Conservation (phyloP, 805 yeast genomes). For the Maudiozyma turicensis region DNA sequence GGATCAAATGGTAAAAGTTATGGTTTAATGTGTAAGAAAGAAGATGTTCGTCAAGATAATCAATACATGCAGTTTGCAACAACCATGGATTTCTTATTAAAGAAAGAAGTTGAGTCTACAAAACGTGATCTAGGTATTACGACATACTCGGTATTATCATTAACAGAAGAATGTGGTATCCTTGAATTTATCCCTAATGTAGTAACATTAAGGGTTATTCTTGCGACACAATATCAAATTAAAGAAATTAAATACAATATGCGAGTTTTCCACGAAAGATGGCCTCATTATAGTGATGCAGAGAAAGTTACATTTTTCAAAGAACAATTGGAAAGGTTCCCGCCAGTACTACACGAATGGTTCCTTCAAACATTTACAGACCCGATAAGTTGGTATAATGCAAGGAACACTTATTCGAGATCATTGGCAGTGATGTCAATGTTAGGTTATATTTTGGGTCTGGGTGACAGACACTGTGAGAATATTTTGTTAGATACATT, state of each 20-base stretch:
- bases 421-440: conserved; percentile 94
- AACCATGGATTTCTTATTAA: conserved; percentile 67
- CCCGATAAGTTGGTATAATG: conserved; percentile 77
- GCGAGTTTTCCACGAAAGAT: conserved; percentile 16
- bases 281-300: conserved; percentile 20
- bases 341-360: conserved; percentile 80
- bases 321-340: conserved; percentile 30
- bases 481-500: conserved; percentile 66
- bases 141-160: conserved; percentile 81
- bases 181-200: conserved; percentile 84
- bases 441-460: conserved; percentile 86
- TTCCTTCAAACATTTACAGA: conserved; percentile 82
- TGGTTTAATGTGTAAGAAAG: conserved; percentile 73
- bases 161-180: conserved; percentile 79
- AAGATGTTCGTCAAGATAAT: conserved; percentile 92
- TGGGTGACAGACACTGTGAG: conserved; percentile 96
- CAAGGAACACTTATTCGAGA: conserved; percentile 63
- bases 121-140: conserved; percentile 61
- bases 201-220: conserved; percentile 56
- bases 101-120: conserved; percentile 59
- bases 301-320: conserved; percentile 20
- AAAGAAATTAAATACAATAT: conserved; percentile 29
- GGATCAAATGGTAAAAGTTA: conserved; percentile 76
- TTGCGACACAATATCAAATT: conserved; percentile 36
- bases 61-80: conserved; percentile 84